A percentile compares a stretch with the other conserved stretches of the same genome.
phyloP scores from a whole-genome alignment of 2,329 filamentous ascomycete genomes.

The Hymenoscyphus infarciens region DNA sequence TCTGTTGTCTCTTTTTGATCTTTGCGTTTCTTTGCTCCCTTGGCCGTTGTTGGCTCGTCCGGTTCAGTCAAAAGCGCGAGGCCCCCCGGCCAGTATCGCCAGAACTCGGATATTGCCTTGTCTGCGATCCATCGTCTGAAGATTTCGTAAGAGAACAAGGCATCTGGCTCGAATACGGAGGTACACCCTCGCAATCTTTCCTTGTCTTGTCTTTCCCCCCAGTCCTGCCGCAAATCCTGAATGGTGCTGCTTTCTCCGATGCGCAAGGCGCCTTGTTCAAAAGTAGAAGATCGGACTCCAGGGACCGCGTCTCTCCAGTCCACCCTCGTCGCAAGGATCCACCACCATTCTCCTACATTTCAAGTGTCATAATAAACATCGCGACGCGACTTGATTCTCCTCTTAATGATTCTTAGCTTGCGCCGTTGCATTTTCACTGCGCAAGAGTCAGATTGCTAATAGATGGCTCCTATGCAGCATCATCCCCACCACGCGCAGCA shows the following conservation, averaged over 20 bases:
- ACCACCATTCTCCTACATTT: conserved; percentile 29
- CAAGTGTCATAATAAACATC: conserved; percentile 33
- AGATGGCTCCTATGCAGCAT: conserved; percentile 53
- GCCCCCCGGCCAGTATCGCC: conserved; percentile 24
- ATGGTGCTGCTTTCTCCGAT: conserved; percentile 20
- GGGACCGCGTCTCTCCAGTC: conserved; percentile 31
- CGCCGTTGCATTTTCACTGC: conserved; percentile 26
- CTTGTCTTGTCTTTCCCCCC: conserved; percentile 21
- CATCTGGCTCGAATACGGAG: conserved; percentile 31
- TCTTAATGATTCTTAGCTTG: conserved; percentile 35
- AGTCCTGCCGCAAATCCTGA: conserved; percentile 18
- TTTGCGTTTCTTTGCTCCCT: conserved; percentile 15
- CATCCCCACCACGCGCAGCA: conserved; percentile 71
- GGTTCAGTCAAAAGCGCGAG: conserved; percentile 24
- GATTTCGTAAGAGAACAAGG: conserved; percentile 34
- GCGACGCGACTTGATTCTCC: conserved; percentile 32
- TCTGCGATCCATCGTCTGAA: conserved; percentile 23
- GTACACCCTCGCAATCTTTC: conserved; percentile 34
- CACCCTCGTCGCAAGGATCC: conserved; percentile 36
- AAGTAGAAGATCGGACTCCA: conserved; percentile 32
- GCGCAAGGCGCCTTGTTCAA: conserved; percentile 23
- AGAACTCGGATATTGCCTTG: conserved; percentile 34
- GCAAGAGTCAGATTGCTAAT: conserved; percentile 28
- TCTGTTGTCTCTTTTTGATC: conserved; percentile 16
- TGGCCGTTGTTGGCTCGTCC: conserved; percentile 7